A percentile compares a stretch with the other conserved stretches of the same genome.
phyloP scores from a whole-genome alignment of 148 eudicot genomes.

The Chenopodium album region DNA sequence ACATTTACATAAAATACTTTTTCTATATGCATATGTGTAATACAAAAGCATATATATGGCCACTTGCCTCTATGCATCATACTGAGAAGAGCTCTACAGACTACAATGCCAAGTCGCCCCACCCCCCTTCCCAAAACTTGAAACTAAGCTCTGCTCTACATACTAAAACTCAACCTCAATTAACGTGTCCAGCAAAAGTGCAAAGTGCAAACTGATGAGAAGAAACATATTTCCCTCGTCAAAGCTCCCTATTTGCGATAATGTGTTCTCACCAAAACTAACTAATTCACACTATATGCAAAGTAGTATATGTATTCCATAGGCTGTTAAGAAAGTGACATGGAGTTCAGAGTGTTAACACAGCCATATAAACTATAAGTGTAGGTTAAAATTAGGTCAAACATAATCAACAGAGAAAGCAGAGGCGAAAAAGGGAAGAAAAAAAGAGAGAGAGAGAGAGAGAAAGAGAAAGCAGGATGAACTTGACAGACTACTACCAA shows the following conservation, averaged over 20 bases:
- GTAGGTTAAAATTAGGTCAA: background rate
- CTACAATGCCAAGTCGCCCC: background rate
- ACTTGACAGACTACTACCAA: too few species aligned
- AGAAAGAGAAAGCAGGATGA: too few species aligned
- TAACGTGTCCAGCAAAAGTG: too few species aligned
- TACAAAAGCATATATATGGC: background rate
- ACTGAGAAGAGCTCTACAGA: background rate
- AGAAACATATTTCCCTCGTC: background rate
- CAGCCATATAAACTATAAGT: background rate
- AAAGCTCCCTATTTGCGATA: background rate
- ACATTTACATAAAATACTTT: background rate
- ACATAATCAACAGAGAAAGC: background rate
- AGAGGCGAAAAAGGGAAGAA: background rate
- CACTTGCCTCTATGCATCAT: background rate
- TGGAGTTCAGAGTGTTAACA: too few species aligned
- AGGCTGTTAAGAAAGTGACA: too few species aligned
- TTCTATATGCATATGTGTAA: background rate
- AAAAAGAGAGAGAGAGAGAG: background rate
- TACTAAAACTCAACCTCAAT: too few species aligned
- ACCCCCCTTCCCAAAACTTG: background rate
- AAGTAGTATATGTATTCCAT: too few species aligned
- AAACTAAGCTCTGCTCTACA: background rate
- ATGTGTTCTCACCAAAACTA: background rate
- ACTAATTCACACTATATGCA: background rate
- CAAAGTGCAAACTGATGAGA: background rate